These are phyloP conservation scores for Hypoxylon sp. DNA, from an alignment of 2,329 filamentous ascomycete species.

Conservation along the genomic window DNA sequence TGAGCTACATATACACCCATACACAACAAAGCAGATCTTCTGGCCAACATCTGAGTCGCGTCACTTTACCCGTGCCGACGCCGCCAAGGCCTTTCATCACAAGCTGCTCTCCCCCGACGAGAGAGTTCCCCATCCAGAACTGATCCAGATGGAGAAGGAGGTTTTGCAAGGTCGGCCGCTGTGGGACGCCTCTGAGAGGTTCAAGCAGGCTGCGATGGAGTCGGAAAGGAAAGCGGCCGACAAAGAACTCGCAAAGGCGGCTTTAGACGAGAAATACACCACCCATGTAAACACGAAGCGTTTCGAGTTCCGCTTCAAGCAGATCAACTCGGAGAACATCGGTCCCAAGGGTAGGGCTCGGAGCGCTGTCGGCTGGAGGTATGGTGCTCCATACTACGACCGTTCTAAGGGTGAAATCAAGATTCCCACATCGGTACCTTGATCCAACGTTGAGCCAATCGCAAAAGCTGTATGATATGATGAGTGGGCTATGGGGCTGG, in stretches of 20 bases:
- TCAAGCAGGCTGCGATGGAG: constrained; percentile 57
- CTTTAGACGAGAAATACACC: constrained; percentile 57
- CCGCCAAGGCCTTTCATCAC: constrained; percentile 74
- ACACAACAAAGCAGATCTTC: constrained; percentile 76
- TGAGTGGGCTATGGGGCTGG: constrained; percentile 1
- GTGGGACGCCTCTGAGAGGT: constrained; percentile 58
- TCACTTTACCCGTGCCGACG: constrained; percentile 75
- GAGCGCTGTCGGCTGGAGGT: constrained; percentile 72
- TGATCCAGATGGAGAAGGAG: constrained; percentile 70
- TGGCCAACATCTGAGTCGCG: constrained; percentile 74
- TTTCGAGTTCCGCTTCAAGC: constrained; percentile 75
- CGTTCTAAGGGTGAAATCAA: constrained; percentile 75
- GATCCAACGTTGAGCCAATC: constrained; percentile 41
- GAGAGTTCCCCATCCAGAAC: constrained; percentile 74
- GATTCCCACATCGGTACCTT: constrained; percentile 75
- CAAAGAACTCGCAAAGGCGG: constrained; percentile 55
- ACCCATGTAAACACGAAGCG: constrained; percentile 65
- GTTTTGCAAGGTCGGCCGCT: constrained; percentile 57
- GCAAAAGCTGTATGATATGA: constrained; percentile 47
- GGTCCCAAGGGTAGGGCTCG: constrained; percentile 68
- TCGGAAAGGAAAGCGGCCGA: constrained; percentile 62
- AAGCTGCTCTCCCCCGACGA: constrained; percentile 72
- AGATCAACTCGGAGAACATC: constrained; percentile 70
- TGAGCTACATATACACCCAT: constrained; percentile 73
- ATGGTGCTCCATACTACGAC: constrained; percentile 75